A percentile compares a stretch with the other conserved stretches of the same genome.
Conservation (phyloP, 805 yeast genomes). For the Naumovozyma dairenensis region DNA sequence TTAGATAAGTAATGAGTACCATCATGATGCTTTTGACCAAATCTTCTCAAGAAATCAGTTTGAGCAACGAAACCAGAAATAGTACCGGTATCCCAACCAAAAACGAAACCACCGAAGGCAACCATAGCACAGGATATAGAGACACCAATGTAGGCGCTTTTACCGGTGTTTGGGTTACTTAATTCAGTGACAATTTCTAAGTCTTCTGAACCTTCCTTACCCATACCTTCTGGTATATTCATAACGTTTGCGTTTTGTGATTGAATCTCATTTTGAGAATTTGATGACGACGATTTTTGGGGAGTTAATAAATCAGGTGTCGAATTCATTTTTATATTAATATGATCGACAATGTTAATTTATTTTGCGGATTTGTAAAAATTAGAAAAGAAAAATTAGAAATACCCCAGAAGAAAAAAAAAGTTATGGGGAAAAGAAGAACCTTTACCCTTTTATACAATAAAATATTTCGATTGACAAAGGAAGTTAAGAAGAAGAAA, state of each 20-base stretch:
- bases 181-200: neutral
- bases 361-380: too few species aligned
- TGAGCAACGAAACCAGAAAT: conserved; percentile 52
- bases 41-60: conserved; percentile 47
- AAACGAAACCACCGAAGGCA: conserved; percentile 52
- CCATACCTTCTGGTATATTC: conserved; percentile 12
- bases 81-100: conserved; percentile 72
- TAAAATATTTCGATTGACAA: neutral
- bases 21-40: conserved; percentile 33
- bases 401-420: neutral
- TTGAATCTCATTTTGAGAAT: conserved; percentile 6
- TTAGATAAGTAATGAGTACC: conserved; percentile 37
- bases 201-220: conserved; percentile 6
- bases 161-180: conserved; percentile 5
- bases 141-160: conserved; percentile 13
- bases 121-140: conserved; percentile 33
- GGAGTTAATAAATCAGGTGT: conserved; percentile 9
- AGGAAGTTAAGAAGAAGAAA: too few species aligned
- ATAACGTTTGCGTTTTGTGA: conserved; percentile 12
- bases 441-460: neutral
- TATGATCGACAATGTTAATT: too few species aligned
- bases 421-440: neutral
- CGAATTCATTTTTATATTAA: conserved; percentile 5
- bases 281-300: conserved; percentile 7
- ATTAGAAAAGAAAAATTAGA: neutral